Conservation (phyloP, 495 filamentous ascomycete species). For the Xylaria flabelliformis region DNA sequence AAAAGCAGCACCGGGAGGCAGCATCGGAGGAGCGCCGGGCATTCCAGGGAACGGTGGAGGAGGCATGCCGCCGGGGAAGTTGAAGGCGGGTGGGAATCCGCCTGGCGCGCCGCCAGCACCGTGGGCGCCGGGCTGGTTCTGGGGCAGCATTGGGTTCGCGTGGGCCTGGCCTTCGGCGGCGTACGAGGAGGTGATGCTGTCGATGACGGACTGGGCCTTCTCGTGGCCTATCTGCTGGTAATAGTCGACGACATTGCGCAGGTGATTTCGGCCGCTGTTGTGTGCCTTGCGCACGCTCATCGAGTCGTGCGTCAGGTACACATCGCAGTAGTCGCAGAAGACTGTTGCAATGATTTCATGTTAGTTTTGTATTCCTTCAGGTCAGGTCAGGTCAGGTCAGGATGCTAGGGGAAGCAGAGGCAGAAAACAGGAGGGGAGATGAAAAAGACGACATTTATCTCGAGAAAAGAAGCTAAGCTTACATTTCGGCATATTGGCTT, state of each 20-base stretch:
- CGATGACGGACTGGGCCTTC: conserved; percentile 97
- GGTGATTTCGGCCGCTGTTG: conserved; percentile 93
- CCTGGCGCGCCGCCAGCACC: conserved; percentile 43
- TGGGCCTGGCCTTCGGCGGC: conserved; percentile 87
- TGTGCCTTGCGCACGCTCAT: conserved; percentile 99
- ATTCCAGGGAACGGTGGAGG: conserved; percentile 48
- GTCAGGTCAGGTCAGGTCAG: background rate
- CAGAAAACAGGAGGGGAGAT: background rate
- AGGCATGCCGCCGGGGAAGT: conserved; percentile 43
- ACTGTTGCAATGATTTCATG: conserved; percentile 33
- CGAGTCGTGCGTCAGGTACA: conserved; percentile 99
- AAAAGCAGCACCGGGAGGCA: conserved; percentile 38
- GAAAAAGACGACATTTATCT: conserved; percentile 2
- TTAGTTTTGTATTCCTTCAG: conserved; percentile 17
- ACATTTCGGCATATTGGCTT: conserved; percentile 55
- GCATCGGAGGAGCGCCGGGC: conserved; percentile 40
- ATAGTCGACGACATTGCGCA: conserved; percentile 97
- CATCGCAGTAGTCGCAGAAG: conserved; percentile 98
- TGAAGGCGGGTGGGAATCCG: conserved; percentile 40
- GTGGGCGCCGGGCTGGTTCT: conserved; percentile 64
- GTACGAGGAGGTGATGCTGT: conserved; percentile 95
- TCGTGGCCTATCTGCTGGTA: conserved; percentile 99
- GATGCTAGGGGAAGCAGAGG: background rate
- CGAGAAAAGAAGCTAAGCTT: conserved; percentile 11
- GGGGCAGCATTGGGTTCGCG: conserved; percentile 80